Evolutionary conservation across 2,329 filamentous ascomycete genomes (phyloP).

Genomic region (Ceratocystis diversiconidia): DNA sequence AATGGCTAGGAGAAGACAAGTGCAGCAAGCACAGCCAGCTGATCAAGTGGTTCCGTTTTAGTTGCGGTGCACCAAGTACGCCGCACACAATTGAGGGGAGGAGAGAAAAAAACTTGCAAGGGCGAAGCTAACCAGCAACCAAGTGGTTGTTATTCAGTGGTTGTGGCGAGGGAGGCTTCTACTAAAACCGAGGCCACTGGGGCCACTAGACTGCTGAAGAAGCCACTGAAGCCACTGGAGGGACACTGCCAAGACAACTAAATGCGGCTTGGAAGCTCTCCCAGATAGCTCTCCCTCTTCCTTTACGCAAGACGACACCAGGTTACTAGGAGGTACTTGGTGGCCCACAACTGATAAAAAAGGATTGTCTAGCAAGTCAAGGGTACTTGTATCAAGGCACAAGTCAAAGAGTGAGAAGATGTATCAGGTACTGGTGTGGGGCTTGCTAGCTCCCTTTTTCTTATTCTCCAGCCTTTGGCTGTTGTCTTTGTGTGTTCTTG

Average conservation of each 20-base stretch:
- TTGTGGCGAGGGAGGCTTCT: background rate
- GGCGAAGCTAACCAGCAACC: background rate
- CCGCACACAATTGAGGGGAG: too few relatives aligned
- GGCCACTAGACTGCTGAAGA: background rate
- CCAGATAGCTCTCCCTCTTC: background rate
- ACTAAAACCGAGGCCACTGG: background rate
- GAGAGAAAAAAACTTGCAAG: background rate
- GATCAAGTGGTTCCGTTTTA: too few relatives aligned
- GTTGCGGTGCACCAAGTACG: too few relatives aligned
- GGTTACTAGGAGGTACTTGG: slow-evolving; percentile 10
- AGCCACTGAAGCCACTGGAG: background rate
- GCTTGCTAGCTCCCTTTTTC: too few relatives aligned
- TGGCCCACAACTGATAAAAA: background rate
- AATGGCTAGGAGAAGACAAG: too few relatives aligned
- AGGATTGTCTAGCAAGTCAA: background rate
- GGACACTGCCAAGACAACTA: background rate
- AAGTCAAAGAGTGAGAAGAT: background rate
- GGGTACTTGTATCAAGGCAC: background rate
- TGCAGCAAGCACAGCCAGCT: too few relatives aligned
- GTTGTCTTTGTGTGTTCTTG: too few relatives aligned
- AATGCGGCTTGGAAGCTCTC: background rate
- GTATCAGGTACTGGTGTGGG: background rate
- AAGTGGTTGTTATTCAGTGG: background rate
- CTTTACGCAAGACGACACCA: background rate
- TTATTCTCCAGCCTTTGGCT: too few relatives aligned